phyloP scores from a whole-genome alignment of 2,329 filamentous ascomycete genomes.

The Colletotrichum liaoningense region DNA sequence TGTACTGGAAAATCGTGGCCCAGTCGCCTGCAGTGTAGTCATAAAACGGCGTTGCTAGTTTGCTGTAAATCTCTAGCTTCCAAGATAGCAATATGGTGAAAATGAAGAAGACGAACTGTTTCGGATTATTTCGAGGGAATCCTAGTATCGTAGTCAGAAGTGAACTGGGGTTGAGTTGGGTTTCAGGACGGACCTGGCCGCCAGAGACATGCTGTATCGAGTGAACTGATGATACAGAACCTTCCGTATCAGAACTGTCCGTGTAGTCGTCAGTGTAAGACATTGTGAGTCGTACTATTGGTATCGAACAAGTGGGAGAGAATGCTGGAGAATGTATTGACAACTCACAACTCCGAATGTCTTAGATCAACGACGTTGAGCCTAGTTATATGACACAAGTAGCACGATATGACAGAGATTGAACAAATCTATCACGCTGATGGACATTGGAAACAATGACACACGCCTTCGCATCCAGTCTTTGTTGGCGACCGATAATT shows the following conservation, averaged over 20 bases:
- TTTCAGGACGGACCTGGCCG: too few relatives aligned
- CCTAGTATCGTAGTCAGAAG: too few relatives aligned
- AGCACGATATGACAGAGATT: background rate
- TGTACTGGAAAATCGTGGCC: background rate
- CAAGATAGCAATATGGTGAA: background rate
- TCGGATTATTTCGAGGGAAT: background rate
- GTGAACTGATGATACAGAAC: too few relatives aligned
- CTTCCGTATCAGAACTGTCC: too few relatives aligned
- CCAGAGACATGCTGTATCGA: too few relatives aligned
- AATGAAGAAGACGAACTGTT: background rate
- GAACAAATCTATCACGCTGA: background rate
- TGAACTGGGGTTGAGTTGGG: too few relatives aligned
- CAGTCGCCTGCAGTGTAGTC: background rate
- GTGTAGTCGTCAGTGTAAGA: background rate
- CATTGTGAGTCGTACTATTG: background rate
- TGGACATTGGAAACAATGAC: background rate
- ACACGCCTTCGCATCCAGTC: background rate
- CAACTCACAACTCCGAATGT: background rate
- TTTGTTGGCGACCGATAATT: background rate
- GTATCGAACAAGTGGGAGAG: background rate
- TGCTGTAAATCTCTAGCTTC: too few relatives aligned
- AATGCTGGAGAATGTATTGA: background rate
- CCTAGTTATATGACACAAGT: background rate
- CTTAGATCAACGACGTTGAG: background rate
- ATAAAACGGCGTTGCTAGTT: background rate